Percentiles rank a stretch among this genome's conserved stretches.
Conservation (phyloP, 225 moss, liverwort and hornwort species). For the Neckera pumila region DNA sequence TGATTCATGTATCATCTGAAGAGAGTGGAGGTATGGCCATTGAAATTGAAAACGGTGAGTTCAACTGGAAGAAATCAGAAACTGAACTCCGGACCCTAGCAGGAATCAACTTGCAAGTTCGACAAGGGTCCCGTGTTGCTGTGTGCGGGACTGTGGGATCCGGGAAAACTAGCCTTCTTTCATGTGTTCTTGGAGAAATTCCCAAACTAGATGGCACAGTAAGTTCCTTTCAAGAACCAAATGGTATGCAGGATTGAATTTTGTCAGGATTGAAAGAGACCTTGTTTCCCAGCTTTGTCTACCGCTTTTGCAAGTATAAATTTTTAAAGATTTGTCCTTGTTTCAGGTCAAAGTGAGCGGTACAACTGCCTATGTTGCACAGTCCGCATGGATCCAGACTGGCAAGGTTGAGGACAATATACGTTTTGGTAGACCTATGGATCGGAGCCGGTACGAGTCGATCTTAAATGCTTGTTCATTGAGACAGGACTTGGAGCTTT, state of each 20-base stretch:
- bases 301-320: neutral
- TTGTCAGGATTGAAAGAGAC: neutral
- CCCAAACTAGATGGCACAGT: conserved; percentile 62
- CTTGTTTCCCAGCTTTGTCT: neutral
- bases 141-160: conserved; percentile 85
- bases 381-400: conserved; percentile 69
- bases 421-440: conserved; percentile 42
- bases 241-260: neutral
- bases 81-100: conserved; percentile 31
- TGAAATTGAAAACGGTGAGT: conserved; percentile 59
- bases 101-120: conserved; percentile 47
- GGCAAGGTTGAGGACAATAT: conserved; percentile 62
- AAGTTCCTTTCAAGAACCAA: conserved; percentile 1
- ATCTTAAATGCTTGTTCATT: conserved; percentile 42
- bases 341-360: conserved; percentile 48
- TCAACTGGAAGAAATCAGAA: conserved; percentile 56
- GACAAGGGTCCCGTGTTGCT: conserved; percentile 62
- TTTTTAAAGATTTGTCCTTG: neutral
- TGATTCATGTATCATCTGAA: conserved; percentile 28
- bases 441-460: conserved; percentile 27
- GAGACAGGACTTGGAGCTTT: conserved; percentile 51
- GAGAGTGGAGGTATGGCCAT: conserved; percentile 32
- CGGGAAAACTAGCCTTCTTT: conserved; percentile 80
- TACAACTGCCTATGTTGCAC: conserved; percentile 56
- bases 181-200: conserved; percentile 76